phyloP scores from a whole-genome alignment of 768 basidiomycete genomes.

The Suillus bovinus region DNA sequence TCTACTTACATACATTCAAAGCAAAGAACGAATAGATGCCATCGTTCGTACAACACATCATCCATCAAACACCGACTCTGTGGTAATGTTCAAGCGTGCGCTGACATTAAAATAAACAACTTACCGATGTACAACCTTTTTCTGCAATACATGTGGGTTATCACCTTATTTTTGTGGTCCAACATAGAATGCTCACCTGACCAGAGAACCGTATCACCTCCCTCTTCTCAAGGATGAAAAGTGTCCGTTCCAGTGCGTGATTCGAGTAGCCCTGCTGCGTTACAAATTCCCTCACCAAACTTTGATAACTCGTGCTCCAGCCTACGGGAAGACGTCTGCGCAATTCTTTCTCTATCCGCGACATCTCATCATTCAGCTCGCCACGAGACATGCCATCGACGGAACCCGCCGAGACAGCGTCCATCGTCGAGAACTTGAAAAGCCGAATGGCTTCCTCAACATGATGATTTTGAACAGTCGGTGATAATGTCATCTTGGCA shows the following conservation, averaged over 20 bases:
- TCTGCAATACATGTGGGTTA: conserved; percentile 33
- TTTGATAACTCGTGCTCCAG: conserved; percentile 97
- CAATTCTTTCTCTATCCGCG: conserved; percentile 85
- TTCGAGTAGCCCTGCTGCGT: conserved; percentile 87
- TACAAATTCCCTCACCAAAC: conserved; percentile 90
- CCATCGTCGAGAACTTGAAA: conserved; percentile 99
- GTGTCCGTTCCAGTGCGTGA: conserved; percentile 87
- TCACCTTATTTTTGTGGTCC: neutral
- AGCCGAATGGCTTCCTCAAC: conserved; percentile 97
- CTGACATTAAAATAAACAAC: conserved; percentile 5
- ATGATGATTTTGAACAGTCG: conserved; percentile 86
- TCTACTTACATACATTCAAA: conserved; percentile 4
- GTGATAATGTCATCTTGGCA: conserved; percentile 89
- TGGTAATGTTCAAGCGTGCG: conserved; percentile 5
- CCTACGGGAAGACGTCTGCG: conserved; percentile 84
- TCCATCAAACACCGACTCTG: conserved; percentile 32
- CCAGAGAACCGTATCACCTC: conserved; percentile 92
- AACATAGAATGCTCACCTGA: conserved; percentile 38
- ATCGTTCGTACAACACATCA: neutral
- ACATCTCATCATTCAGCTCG: conserved; percentile 93
- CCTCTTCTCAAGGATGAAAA: conserved; percentile 92
- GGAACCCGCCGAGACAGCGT: conserved; percentile 93
- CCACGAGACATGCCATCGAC: conserved; percentile 90
- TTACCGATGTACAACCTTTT: conserved; percentile 57
- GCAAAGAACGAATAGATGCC: neutral